Percentiles rank a stretch among this genome's conserved stretches.
Conservation (phyloP, 495 filamentous ascomycete species). For the Daldinia childiae region DNA sequence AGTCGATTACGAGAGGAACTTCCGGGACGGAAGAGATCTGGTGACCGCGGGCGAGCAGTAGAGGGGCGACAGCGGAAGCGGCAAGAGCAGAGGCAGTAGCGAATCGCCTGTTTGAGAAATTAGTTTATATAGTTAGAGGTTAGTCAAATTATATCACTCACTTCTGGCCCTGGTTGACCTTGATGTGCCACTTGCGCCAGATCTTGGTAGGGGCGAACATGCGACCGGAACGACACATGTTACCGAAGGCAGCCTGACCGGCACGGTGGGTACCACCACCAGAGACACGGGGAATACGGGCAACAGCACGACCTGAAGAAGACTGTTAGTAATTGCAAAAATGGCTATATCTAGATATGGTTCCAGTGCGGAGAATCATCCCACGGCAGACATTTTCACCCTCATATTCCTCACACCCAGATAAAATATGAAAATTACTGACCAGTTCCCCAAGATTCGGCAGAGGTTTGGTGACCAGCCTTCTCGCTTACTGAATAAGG, state of each 20-base stretch:
- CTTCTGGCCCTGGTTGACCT: constrained; percentile 98
- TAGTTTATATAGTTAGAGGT: constrained; percentile 20
- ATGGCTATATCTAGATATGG: neutral
- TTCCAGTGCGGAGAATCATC: neutral
- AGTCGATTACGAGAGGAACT: constrained; percentile 95
- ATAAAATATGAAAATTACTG: constrained; percentile 56
- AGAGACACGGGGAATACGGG: constrained; percentile 99
- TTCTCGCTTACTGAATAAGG: constrained; percentile 99
- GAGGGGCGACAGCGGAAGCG: constrained; percentile 91
- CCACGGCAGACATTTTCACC: neutral
- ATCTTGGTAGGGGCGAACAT: constrained; percentile 99
- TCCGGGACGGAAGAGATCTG: constrained; percentile 90
- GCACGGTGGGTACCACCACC: constrained; percentile 99
- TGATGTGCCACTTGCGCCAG: constrained; percentile 99
- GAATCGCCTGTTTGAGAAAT: constrained; percentile 74
- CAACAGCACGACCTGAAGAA: constrained; percentile 89
- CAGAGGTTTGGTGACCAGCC: constrained; percentile 99
- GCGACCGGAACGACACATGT: constrained; percentile 98
- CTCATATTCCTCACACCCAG: neutral
- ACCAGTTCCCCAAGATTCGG: constrained; percentile 99
- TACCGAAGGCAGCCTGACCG: constrained; percentile 99
- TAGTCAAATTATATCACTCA: constrained; percentile 53
- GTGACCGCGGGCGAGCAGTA: constrained; percentile 97
- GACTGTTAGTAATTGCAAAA: constrained; percentile 43
- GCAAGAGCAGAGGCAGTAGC: constrained; percentile 96